Base-by-base conservation (phyloP, 139 green algal genomes). In the Mychonastes homosphaera region DNA sequence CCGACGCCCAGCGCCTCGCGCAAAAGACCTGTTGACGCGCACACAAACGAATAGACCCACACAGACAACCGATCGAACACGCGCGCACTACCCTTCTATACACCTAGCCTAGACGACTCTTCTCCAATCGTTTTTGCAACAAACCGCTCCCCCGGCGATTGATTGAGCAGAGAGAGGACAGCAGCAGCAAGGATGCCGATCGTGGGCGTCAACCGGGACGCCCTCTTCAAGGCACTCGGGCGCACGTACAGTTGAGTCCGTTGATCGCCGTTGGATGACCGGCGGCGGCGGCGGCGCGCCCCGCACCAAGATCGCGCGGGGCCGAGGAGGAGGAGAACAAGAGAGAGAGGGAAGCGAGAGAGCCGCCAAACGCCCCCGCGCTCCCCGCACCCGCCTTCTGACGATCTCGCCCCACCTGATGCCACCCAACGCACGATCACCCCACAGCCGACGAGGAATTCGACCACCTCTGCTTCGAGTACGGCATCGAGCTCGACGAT, bases 401-500 rank as follows among this genome's bases (percentile, higher is more conserved):
- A 23, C 44, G 19, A 8, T 16, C 24, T 60, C 63, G 34, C 21
- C 9, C 21, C 43, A 18, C 7, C 12, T n/a, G 23, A 28, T 47
- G 16, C 43, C 35, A 38, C 19, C 2, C 51, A 7, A 35, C 4
- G 41, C 24, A n/a, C 18, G 32, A 21, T 21, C 41, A 1, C 29
- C 7, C n/a, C 73, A 67, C 83, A 97, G 89, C 87, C 36, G 84
- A 98, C 53, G 85, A 95, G 55, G 81, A 96, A 51, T 99, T 99
- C 60, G 83, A 98, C 45, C 76, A 91, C 30, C 84, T 99, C 2
- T 99, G 92, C 75, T 99, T 99, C 66, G 90, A 97, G 33, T 99
- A 95, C 65, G 92, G 92, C 29, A 94, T 99, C 49, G 92, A 99
- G 72, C 73, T 99, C 15, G 92, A 99, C 62, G 92, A 99, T 77